Evolutionary conservation across 331 rosid species (phyloP).

Genomic region (Stylosanthes scabra): DNA sequence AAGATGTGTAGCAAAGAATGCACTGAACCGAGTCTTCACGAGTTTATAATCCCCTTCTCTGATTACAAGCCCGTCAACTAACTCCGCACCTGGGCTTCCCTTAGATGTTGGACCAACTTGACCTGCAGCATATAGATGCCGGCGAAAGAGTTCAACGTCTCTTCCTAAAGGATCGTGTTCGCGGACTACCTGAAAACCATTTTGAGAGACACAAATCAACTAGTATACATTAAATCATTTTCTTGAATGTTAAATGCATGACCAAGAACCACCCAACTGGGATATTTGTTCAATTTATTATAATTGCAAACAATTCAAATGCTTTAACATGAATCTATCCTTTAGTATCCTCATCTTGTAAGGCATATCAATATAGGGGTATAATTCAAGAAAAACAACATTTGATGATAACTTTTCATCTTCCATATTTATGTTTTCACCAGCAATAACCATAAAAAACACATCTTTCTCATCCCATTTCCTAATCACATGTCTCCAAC

Average conservation of each 20-base stretch:
- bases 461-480: not conserved
- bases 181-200: slow-evolving; percentile 70
- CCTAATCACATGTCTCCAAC: not conserved
- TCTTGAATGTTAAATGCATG: slow-evolving; percentile 11
- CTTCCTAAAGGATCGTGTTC: slow-evolving; percentile 90
- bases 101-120: slow-evolving; percentile 60
- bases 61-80: slow-evolving; percentile 77
- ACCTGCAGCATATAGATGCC: slow-evolving; percentile 59
- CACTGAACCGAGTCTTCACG: slow-evolving; percentile 92
- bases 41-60: slow-evolving; percentile 85
- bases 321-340: not conserved
- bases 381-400: slow-evolving; percentile 6
- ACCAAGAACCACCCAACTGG: not conserved
- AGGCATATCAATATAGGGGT: not conserved
- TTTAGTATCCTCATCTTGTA: not conserved
- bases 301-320: too few relatives aligned
- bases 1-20: slow-evolving; percentile 85
- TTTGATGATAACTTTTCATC: slow-evolving; percentile 4
- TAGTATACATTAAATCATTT: not conserved
- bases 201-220: slow-evolving; percentile 20
- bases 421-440: not conserved
- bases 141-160: slow-evolving; percentile 87
- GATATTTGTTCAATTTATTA: not conserved
- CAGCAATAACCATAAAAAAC: not conserved
- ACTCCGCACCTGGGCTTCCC: slow-evolving; percentile 76